Percentiles rank a stretch among this genome's conserved stretches.
Conservation (phyloP, 169 alveolate species). For the Babesia microti region DNA sequence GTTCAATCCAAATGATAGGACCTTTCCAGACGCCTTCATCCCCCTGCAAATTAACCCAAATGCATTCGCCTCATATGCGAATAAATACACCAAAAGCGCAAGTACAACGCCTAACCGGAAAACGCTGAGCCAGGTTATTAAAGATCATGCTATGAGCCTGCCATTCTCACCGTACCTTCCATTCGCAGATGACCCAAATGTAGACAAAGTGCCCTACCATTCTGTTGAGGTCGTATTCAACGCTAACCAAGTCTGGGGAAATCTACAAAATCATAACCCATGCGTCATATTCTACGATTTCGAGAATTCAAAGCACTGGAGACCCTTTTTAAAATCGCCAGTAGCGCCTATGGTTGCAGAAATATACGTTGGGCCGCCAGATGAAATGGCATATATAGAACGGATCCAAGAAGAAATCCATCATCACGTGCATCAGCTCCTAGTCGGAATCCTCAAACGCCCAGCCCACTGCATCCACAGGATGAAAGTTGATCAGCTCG, state of each 20-base stretch:
- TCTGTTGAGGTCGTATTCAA: slow-evolving; percentile 69
- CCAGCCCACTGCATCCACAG: slow-evolving; percentile 41
- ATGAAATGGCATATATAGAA: too few relatives aligned
- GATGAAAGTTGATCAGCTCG: too few relatives aligned
- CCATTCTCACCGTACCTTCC: slow-evolving; percentile 6
- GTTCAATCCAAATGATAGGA: too few relatives aligned
- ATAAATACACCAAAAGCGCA: slow-evolving; percentile 1
- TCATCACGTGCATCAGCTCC: too few relatives aligned
- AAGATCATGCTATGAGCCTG: background rate
- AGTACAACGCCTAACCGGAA: slow-evolving; percentile 13
- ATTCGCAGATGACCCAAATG: slow-evolving; percentile 49
- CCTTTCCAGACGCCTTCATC: too few relatives aligned
- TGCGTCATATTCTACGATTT: slow-evolving; percentile 69
- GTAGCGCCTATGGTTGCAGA: slow-evolving; percentile 22
- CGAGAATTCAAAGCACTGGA: slow-evolving; percentile 58
- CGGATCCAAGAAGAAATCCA: too few relatives aligned
- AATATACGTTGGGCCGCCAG: too few relatives aligned
- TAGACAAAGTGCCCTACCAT: slow-evolving; percentile 64
- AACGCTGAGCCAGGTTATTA: background rate
- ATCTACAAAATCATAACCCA: slow-evolving; percentile 73
- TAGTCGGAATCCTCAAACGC: slow-evolving; percentile 19
- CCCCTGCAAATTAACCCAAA: slow-evolving; percentile 1
- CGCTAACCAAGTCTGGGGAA: slow-evolving; percentile 71
- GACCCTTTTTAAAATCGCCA: slow-evolving; percentile 57
- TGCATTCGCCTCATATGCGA: background rate